Base-by-base conservation (phyloP, 257 asterid genomes). In the Petunia secreta region DNA sequence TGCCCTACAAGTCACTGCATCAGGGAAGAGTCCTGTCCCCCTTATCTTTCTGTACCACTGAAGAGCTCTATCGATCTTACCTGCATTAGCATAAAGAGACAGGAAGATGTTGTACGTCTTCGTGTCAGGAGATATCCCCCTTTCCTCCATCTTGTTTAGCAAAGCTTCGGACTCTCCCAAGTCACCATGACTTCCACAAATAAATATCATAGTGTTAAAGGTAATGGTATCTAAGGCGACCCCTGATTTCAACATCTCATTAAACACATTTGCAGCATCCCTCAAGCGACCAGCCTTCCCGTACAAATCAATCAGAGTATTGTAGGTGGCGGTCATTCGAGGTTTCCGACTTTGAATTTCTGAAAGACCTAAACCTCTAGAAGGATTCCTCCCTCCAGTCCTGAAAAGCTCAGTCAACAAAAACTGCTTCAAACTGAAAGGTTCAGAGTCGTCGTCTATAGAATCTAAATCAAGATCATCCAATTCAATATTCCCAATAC, bases 271-370 rank as follows among this genome's bases (percentile, higher is more conserved):
- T 1, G 96, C 92, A 75, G 99, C 98, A 5, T 93, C 99, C 65
- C 89, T 84, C 90, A 95, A 86, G 14, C 90, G 87, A 48, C 94
- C 97, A 11, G 98, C 98, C 83, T 95, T 93, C 67, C 99, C 99
- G 46, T 93, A 95, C 87, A 95, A 88, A 86, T 95, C 98, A 71
- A 95, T 95, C 73, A 95, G 89, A 63, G 97, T 92, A 82, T 95
- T 93, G 79, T 93, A 95, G 37, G 99, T 93, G 75, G 97, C 82
- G 25, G 98, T 86, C 13, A 92, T 90, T 39, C 85, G 86, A 4
- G 97, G 95, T 68, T 85, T 92, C 81, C 81, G 89, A 52, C 79
- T 84, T 76, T 89, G 93, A 38, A 68, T 82, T n/a, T 84, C 87
- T 39, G 75, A 66, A 14, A 57, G 58, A 67, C 40, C 80, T n/a